Evolutionary conservation across 2,329 filamentous ascomycete genomes (phyloP), one percentile per base, ranked within the genome.

Genomic region (Colletotrichum euphorbiae): DNA sequence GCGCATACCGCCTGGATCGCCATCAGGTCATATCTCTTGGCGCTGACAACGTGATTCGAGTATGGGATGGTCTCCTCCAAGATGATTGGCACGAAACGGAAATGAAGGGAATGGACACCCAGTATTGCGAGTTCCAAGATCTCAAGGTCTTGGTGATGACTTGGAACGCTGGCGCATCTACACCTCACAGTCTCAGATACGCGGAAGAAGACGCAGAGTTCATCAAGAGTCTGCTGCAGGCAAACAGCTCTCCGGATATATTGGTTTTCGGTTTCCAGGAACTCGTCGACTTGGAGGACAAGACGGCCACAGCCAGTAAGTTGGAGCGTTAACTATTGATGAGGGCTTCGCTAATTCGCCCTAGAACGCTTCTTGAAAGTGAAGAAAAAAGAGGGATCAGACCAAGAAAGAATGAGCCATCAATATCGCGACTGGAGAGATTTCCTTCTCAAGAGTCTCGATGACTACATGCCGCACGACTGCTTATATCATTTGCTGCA

Each of bases 381-480:
- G 73, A 96, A 96, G 78, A 97, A 97, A 76, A 92, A 93, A 74
- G 90, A 92, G 33, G 89, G 91, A 11, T 89, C 91, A 1, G 91
- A 93, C 57, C 90, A 93, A 74, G 94, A 98, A 77, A 89, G 94
- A 73, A 98, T 98, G 93, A 97, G 93, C 78, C 94, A 97, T 73
- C 94, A 98, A 76, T 99, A 99, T 78, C 92, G 96, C 71, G 93
- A 97, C 69, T 99, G 96, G 96, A 89, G 93, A 75, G 94, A 98
- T 77, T 94, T 97, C 77, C 83, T 99, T 33, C 90, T 92, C 45
- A 89, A 92, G 67, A 90, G 89, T 59, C 84, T 99, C 43, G 93
- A 97, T 75, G 93, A 97, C 72, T 90, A 90, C 74, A 92, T 96
- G 87, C 91, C 92, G 0, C 80, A 86, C 7, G 87, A 92, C 61